These are phyloP conservation scores for Pichia thaimueangensis DNA, from an alignment of 805 yeast species.

Conservation along the genomic window DNA sequence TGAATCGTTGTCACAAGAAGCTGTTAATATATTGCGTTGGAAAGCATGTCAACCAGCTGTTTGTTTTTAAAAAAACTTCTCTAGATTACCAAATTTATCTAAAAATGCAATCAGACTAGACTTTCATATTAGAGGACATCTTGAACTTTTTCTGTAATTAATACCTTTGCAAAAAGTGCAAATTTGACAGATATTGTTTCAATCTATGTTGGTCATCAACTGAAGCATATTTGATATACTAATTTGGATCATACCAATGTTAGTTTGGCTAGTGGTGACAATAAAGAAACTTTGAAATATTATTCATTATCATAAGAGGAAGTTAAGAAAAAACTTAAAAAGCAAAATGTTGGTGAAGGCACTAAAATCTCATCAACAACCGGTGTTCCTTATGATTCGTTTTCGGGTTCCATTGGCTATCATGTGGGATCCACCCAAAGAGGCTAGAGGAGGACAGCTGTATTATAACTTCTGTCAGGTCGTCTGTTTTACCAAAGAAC, in stretches of 20 bases:
- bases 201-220: slow-evolving; percentile 44
- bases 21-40: slow-evolving; percentile 47
- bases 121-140: slow-evolving; percentile 43
- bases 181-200: slow-evolving; percentile 40
- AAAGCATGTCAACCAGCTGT: slow-evolving; percentile 43
- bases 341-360: slow-evolving; percentile 22
- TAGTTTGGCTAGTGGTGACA: slow-evolving; percentile 30
- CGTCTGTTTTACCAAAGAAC: slow-evolving; percentile 30
- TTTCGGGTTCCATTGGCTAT: slow-evolving; percentile 43
- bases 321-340: slow-evolving; percentile 13
- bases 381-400: slow-evolving; percentile 43
- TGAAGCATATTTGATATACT: slow-evolving; percentile 41
- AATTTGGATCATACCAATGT: slow-evolving; percentile 48
- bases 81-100: slow-evolving; percentile 32
- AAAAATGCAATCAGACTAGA: slow-evolving; percentile 32
- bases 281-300: slow-evolving; percentile 12
- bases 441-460: slow-evolving; percentile 40
- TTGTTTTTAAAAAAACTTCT: slow-evolving; percentile 37
- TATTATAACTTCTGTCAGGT: slow-evolving; percentile 26
- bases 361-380: slow-evolving; percentile 38
- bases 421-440: slow-evolving; percentile 41
- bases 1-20: slow-evolving; percentile 53
- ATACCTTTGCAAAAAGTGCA: slow-evolving; percentile 49
- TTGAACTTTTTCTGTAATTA: slow-evolving; percentile 38
- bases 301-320: slow-evolving; percentile 15